phyloP scores from a whole-genome alignment of 805 yeast species.

The Yarrowia sp. region DNA sequence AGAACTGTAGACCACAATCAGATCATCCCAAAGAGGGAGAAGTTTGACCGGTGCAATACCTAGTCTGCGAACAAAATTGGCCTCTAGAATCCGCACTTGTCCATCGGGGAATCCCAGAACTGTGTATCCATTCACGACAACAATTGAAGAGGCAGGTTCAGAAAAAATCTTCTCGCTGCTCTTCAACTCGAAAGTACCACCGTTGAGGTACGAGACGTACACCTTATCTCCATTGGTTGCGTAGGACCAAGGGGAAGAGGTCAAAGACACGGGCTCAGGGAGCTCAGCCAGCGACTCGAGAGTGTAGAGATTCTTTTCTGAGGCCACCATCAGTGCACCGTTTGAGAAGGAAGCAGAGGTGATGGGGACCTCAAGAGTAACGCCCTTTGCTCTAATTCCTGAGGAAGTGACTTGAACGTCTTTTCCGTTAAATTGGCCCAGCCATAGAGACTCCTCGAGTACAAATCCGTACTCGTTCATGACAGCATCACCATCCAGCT shows the following conservation, averaged over 20 bases:
- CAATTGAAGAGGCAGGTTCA: neutral
- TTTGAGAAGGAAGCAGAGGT: neutral
- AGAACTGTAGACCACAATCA: neutral
- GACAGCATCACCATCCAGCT: neutral
- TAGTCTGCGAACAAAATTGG: neutral
- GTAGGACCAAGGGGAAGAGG: constrained; percentile 1
- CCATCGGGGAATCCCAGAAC: constrained; percentile 7
- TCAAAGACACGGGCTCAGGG: neutral
- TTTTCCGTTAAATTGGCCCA: neutral
- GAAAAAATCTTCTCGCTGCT: neutral
- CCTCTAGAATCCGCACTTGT: neutral
- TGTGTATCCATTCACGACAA: neutral
- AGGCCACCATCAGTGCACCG: neutral
- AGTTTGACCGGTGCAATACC: neutral
- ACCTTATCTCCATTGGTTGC: neutral
- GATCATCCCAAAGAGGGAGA: neutral
- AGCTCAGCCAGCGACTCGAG: neutral
- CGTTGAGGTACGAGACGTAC: constrained; percentile 9
- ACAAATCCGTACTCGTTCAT: neutral
- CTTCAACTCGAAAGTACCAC: neutral
- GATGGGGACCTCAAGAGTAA: neutral
- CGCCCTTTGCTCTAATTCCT: neutral
- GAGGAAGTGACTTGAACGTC: neutral
- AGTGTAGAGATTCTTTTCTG: neutral
- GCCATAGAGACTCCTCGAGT: neutral